Conservation (phyloP, 2,329 filamentous ascomycete species). For the Purpureocillium takamizusanense region DNA sequence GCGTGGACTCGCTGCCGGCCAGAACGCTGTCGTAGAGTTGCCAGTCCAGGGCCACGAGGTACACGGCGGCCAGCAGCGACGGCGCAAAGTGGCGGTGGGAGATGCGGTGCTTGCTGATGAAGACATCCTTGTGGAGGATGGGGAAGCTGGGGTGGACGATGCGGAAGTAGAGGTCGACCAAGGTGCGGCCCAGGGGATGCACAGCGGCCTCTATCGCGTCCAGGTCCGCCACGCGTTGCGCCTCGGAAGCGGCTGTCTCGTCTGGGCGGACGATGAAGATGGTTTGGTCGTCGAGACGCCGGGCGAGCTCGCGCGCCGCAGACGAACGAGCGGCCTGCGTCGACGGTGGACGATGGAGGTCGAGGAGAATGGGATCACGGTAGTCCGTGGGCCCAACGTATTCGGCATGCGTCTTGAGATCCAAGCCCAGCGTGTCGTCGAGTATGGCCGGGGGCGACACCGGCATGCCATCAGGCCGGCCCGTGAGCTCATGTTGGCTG, state of each 20-base stretch:
- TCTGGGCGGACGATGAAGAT: slow-evolving; percentile 27
- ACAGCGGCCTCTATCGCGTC: slow-evolving; percentile 53
- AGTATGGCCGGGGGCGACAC: slow-evolving; percentile 19
- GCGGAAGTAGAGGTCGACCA: slow-evolving; percentile 60
- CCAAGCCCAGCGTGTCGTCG: slow-evolving; percentile 41
- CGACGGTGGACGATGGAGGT: slow-evolving; percentile 44
- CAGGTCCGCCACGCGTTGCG: slow-evolving; percentile 29
- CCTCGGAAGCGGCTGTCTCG: slow-evolving; percentile 23
- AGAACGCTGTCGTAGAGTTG: slow-evolving; percentile 49
- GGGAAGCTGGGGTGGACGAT: slow-evolving; percentile 51
- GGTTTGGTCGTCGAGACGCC: slow-evolving; percentile 23
- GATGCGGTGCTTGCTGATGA: slow-evolving; percentile 50
- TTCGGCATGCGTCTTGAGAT: slow-evolving; percentile 49
- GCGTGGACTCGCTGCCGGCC: slow-evolving; percentile 18
- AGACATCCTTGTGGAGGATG: slow-evolving; percentile 51
- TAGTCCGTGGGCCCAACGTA: slow-evolving; percentile 52
- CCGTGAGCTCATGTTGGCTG: background rate
- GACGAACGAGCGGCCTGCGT: slow-evolving; percentile 7
- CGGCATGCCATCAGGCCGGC: background rate
- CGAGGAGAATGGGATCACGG: slow-evolving; percentile 47
- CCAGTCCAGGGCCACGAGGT: slow-evolving; percentile 53
- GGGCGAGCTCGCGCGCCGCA: slow-evolving; percentile 13
- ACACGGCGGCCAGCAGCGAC: slow-evolving; percentile 50
- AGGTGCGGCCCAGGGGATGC: slow-evolving; percentile 49
- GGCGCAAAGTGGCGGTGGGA: slow-evolving; percentile 51